A percentile compares a stretch with the other conserved stretches of the same genome.
phyloP scores from a whole-genome alignment of 2,329 filamentous ascomycete species.

The Ceratocystis albifundus region DNA sequence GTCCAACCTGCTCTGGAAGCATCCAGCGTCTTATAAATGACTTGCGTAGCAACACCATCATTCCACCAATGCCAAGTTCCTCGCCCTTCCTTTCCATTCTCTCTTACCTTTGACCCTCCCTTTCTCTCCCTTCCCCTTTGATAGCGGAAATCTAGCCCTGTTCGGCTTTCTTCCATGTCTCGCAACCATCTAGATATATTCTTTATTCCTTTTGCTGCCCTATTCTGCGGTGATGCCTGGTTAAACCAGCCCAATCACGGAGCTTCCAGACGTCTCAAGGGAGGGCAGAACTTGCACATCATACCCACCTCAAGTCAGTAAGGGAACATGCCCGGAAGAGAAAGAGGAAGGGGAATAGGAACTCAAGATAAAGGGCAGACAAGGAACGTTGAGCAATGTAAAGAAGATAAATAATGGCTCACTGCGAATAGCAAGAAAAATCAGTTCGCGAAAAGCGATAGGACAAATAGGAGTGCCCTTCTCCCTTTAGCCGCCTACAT shows the following conservation, averaged over 20 bases:
- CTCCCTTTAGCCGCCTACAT: conserved; percentile 5
- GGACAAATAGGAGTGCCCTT: background rate
- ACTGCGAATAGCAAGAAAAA: background rate
- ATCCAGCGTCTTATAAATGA: too few relatives aligned
- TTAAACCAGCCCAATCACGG: background rate
- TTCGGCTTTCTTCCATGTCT: background rate
- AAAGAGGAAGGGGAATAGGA: background rate
- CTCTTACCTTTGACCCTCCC: too few relatives aligned
- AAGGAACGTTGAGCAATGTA: background rate
- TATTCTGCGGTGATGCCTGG: background rate
- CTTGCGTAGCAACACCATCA: background rate
- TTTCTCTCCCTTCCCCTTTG: too few relatives aligned
- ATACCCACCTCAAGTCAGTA: background rate
- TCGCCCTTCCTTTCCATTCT: background rate
- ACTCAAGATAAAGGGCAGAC: background rate
- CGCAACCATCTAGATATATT: conserved; percentile 4
- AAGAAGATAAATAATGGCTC: background rate
- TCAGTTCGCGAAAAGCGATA: background rate
- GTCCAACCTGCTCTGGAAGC: too few relatives aligned
- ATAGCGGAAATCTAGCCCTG: too few relatives aligned
- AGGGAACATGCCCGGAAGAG: background rate
- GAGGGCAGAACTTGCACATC: background rate
- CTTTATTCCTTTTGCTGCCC: background rate
- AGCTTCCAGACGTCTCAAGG: background rate
- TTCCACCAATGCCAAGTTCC: background rate